phyloP scores from a whole-genome alignment of 1,139 yeast species.

The Saccharomyces hybrid region DNA sequence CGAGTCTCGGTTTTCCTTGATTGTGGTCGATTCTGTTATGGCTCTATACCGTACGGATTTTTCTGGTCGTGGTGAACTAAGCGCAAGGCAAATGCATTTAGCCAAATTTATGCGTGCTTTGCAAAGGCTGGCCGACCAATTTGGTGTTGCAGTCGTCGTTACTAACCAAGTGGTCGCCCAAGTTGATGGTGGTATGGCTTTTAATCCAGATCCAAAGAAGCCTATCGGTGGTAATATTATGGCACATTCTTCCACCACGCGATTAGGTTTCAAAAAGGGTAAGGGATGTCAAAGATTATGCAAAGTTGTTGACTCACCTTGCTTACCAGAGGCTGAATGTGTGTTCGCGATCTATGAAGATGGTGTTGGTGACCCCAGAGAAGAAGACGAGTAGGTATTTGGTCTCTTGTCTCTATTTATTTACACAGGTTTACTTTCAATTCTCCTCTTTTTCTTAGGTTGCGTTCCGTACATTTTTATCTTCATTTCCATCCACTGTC shows the following conservation, averaged over 20 bases:
- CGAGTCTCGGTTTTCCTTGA: conserved; percentile 70
- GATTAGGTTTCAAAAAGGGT: conserved; percentile 84
- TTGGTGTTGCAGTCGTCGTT: conserved; percentile 96
- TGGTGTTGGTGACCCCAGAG: conserved; percentile 92
- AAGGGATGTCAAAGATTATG: conserved; percentile 88
- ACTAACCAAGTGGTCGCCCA: conserved; percentile 98
- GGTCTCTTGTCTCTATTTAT: neutral
- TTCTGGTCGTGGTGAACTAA: conserved; percentile 91
- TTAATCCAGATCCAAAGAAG: conserved; percentile 96
- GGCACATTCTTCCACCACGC: conserved; percentile 93
- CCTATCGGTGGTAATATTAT: conserved; percentile 98
- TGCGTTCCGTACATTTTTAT: neutral
- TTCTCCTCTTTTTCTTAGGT: conserved; percentile 1
- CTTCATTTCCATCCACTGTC: neutral
- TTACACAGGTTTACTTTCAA: neutral
- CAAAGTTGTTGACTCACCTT: conserved; percentile 85
- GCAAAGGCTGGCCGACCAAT: conserved; percentile 92
- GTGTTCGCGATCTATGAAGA: conserved; percentile 94
- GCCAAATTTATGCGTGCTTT: conserved; percentile 88
- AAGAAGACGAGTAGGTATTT: conserved; percentile 45
- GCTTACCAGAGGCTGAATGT: conserved; percentile 91
- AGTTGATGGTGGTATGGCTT: conserved; percentile 86
- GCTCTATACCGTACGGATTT: conserved; percentile 92
- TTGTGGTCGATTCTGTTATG: conserved; percentile 94
- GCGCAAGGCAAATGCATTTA: conserved; percentile 90